These are phyloP conservation scores for Helicostylum pulchrum DNA, from an alignment of 192 early-diverging fungal genomes.

Conservation along the genomic window DNA sequence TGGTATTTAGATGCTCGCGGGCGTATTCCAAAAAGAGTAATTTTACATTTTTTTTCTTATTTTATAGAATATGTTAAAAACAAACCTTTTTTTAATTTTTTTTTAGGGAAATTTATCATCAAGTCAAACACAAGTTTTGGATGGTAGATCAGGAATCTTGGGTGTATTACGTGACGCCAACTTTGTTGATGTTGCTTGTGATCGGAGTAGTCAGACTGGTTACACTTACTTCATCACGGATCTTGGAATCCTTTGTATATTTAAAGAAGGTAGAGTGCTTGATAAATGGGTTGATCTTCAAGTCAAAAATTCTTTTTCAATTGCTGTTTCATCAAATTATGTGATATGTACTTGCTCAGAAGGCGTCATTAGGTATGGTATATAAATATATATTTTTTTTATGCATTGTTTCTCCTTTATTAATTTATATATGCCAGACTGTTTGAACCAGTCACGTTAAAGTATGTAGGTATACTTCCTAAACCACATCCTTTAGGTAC, in stretches of 20 bases:
- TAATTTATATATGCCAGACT: slow-evolving; percentile 39
- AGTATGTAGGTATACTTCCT: slow-evolving; percentile 69
- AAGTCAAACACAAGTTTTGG: slow-evolving; percentile 50
- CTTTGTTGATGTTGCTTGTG: slow-evolving; percentile 68
- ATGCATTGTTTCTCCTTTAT: background rate
- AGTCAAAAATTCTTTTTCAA: slow-evolving; percentile 60
- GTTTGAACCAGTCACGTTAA: slow-evolving; percentile 68
- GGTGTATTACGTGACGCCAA: slow-evolving; percentile 64
- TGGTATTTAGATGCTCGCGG: slow-evolving; percentile 64
- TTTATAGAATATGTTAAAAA: background rate
- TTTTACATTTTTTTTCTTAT: background rate
- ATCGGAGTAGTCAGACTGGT: slow-evolving; percentile 27
- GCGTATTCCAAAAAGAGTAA: slow-evolving; percentile 33
- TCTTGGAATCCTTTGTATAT: slow-evolving; percentile 63
- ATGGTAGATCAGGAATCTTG: slow-evolving; percentile 66
- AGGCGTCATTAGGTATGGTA: slow-evolving; percentile 62
- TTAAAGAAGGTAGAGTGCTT: slow-evolving; percentile 58
- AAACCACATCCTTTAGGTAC: slow-evolving; percentile 66
- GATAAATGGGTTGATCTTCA: slow-evolving; percentile 85
- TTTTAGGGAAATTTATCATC: slow-evolving; percentile 6
- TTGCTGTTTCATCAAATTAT: slow-evolving; percentile 54
- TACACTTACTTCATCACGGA: slow-evolving; percentile 67
- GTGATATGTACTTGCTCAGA: slow-evolving; percentile 73
- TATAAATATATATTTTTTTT: no score
- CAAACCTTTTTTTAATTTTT: background rate